Evolutionary conservation across 768 basidiomycete genomes (phyloP), one percentile per base, ranked within the genome.

Genomic region (Lactifluus subvellereus): DNA sequence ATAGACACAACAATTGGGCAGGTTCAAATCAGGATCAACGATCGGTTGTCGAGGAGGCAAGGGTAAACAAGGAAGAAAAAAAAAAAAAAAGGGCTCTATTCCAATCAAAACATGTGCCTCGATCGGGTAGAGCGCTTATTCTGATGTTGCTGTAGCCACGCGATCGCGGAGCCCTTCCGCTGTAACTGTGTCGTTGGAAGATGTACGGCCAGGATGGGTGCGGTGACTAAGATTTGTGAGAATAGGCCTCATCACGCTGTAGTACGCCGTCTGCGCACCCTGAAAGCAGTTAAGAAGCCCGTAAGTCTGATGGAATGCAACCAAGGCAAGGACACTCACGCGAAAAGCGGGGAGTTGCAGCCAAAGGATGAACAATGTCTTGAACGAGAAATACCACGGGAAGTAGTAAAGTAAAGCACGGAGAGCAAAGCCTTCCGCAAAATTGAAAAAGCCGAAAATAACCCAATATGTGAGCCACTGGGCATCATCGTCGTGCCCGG

Each of bases 381-480:
- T 98, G 82, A 93, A 83, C 50, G 89, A 86, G 73, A 87, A 97
- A 75, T 96, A 98, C 89, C 93, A 94, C 49, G 94, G 91, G 69
- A 94, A 71, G 72, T 94, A 98, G 80, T 95, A 93, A 67, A 98
- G 86, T 64, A 97, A 83, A 64, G 89, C 63, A 56, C 89, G 84
- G 66, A 91, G 79, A 57, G 90, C 91, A 69, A 96, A 82, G 71
- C 84, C 87, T 78, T 98, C 96, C 64, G 91, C 70, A 77, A 97
- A 91, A 79, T 89, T 96, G 83, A 97, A 87, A 75, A 87, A 89
- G 59, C 93, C 94, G 69, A 97, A 95, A 58, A 96, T 83, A 72
- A 91, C 82, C 96, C 96, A 98, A 81, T 98, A 98, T 2, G 95
- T 96, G 71, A 98, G 82, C 94, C 94, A 98, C 77, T 97, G 94